A percentile compares a stretch with the other conserved stretches of the same genome.
These are phyloP conservation scores for Friedmanniomyces endolithicus DNA, from an alignment of 495 filamentous ascomycete species.

Conservation along the genomic window DNA sequence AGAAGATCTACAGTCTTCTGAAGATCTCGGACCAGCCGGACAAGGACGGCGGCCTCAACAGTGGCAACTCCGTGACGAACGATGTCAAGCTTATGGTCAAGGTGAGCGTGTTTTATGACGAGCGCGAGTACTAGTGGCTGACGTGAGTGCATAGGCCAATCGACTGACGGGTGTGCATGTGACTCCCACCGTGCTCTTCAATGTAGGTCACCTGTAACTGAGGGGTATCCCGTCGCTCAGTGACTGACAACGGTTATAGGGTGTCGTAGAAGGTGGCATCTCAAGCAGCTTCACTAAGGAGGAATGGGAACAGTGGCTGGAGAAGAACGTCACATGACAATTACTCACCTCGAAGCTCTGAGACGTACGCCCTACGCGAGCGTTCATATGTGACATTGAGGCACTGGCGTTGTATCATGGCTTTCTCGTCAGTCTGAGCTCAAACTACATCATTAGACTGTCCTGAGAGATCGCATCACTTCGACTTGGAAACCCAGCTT, in stretches of 20 bases:
- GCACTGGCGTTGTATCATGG: too few species aligned
- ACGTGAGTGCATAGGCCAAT: constrained; percentile 32
- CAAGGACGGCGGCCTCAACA: constrained; percentile 54
- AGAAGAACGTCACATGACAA: constrained; percentile 55
- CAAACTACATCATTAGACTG: too few species aligned
- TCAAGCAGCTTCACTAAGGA: constrained; percentile 61
- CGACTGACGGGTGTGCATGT: constrained; percentile 73
- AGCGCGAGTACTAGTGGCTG: too few species aligned
- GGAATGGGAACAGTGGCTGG: constrained; percentile 79
- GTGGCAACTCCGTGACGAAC: constrained; percentile 66
- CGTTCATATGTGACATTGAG: neutral
- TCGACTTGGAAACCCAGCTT: neutral
- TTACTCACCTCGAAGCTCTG: neutral
- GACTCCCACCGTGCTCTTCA: constrained; percentile 76
- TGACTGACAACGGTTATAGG: constrained; percentile 30
- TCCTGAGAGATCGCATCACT: too few species aligned
- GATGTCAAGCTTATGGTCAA: constrained; percentile 79
- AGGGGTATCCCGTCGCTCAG: neutral
- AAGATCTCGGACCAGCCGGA: constrained; percentile 49
- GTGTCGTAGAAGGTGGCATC: constrained; percentile 65
- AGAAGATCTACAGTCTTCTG: constrained; percentile 50
- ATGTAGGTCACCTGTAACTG: constrained; percentile 35
- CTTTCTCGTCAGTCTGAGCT: too few species aligned
- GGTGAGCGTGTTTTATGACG: constrained; percentile 6
- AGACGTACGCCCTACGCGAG: neutral